Conservation (phyloP, 2,329 filamentous ascomycete genomes). For the Beauveria sp. region DNA sequence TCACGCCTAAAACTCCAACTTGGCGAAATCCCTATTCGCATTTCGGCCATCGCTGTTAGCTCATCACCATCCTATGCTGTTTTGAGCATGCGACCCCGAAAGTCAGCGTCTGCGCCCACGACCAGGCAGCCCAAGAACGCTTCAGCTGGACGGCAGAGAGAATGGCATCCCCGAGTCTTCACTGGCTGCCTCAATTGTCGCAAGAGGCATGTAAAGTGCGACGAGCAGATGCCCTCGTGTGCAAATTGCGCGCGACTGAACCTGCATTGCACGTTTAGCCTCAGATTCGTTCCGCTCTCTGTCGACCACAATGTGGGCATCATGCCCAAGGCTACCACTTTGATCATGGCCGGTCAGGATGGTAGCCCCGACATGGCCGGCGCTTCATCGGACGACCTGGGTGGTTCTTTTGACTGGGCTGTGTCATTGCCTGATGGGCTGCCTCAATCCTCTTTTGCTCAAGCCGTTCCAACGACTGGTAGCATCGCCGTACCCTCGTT, state of each 20-base stretch:
- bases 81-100: not conserved
- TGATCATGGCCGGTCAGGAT: not conserved
- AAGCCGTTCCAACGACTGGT: not conserved
- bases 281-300: constrained; percentile 14
- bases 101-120: not conserved
- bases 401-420: not conserved
- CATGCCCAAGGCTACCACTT: constrained; percentile 22
- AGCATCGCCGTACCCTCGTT: not conserved
- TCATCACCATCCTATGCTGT: no score
- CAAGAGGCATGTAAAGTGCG: constrained; percentile 26
- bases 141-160: constrained; percentile 11
- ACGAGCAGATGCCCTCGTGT: constrained; percentile 24
- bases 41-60: no score
- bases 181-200: constrained; percentile 33
- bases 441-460: not conserved
- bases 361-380: not conserved
- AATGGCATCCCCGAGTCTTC: constrained; percentile 33
- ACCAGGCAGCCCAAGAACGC: not conserved
- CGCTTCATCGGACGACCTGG: not conserved
- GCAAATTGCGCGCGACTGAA: constrained; percentile 27
- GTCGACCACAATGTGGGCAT: not conserved
- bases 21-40: no score
- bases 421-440: not conserved
- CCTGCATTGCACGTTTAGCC: constrained; percentile 14
- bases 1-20: no score